Evolutionary conservation across 805 yeast species (phyloP), one percentile per base, ranked within the genome.

Genomic region (Wickerhamiella qilinensis): DNA sequence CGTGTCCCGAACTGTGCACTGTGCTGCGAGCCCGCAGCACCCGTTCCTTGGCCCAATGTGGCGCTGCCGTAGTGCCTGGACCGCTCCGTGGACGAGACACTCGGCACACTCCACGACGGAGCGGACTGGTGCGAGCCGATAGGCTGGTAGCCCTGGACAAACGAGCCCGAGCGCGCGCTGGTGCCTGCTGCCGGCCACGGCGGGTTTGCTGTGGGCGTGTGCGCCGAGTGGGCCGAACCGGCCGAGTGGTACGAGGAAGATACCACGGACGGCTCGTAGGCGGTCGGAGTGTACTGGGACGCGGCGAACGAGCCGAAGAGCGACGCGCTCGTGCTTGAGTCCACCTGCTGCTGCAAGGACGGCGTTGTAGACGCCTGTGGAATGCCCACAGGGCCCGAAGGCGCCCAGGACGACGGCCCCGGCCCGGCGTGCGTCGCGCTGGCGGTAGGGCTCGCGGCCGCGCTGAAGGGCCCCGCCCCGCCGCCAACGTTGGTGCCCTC

Each of bases 241-340:
- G 49, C 52, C 24, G 46, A 35, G 30, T 47, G 51, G 46, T 50
- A 53, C 11, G 47, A 41, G n/a, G 51, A 42, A 12, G 50, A 42
- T 8, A 50, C 52, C 19, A 49, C 43, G 24, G 50, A 42, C 19
- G 58, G 58, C 39, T 50, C 55, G 37, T 47, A 52, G 8, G 55
- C 46, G 37, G 46, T 43, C 6, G 53, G 51, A 15, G 50, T 50
- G 21, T 35, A 43, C 22, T 45, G 40, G n/a, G 57, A 49, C 11
- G 47, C 36, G 5, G 56, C 43, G 19, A 53, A 42, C 17, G 54
- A 47, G 28, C 20, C 17, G 15, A 52, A 48, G 42, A 52, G 51
- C 30, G n/a, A n/a, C n/a, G n/a, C n/a, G n/a, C n/a, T n/a, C n/a
- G n/a, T n/a, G n/a, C n/a, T n/a, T n/a, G n/a, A n/a, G n/a, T n/a